Conservation (phyloP, 129 eudicot species). For the Flaveria brownii region DNA sequence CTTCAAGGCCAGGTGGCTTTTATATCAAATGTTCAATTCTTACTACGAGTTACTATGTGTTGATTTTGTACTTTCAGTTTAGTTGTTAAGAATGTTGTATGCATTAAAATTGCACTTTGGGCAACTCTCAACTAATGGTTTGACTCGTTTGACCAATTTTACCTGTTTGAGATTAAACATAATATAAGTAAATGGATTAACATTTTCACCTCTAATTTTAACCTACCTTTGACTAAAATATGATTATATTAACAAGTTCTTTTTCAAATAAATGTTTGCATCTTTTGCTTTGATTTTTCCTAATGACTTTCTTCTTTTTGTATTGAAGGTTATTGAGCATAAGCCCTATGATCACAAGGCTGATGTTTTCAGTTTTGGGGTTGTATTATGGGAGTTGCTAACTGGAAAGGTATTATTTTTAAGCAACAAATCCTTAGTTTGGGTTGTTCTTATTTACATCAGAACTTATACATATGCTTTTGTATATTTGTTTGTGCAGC, state of each 20-base stretch:
- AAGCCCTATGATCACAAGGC: slow-evolving; percentile 98
- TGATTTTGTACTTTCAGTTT: background rate
- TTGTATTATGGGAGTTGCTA: slow-evolving; percentile 89
- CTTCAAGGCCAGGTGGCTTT: background rate
- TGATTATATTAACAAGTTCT: background rate
- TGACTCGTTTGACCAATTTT: background rate
- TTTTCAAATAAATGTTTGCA: background rate
- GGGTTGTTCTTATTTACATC: background rate
- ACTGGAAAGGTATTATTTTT: slow-evolving; percentile 77
- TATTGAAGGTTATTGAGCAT: slow-evolving; percentile 85
- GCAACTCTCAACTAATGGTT: too few species aligned
- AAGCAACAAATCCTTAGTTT: background rate
- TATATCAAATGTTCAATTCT: background rate
- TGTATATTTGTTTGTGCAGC: slow-evolving; percentile 43
- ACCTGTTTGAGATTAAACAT: background rate
- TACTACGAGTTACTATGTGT: background rate
- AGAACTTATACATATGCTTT: background rate
- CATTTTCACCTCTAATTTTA: background rate
- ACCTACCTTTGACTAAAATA: slow-evolving; percentile 7
- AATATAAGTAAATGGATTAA: background rate
- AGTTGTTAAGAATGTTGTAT: background rate
- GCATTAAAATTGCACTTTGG: background rate
- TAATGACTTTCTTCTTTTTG: slow-evolving; percentile 28
- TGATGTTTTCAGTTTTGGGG: slow-evolving; percentile 88
- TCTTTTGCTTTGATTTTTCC: slow-evolving; percentile 6